Conservation (phyloP, 192 early-diverging fungal species). For the Backusella circina region DNA sequence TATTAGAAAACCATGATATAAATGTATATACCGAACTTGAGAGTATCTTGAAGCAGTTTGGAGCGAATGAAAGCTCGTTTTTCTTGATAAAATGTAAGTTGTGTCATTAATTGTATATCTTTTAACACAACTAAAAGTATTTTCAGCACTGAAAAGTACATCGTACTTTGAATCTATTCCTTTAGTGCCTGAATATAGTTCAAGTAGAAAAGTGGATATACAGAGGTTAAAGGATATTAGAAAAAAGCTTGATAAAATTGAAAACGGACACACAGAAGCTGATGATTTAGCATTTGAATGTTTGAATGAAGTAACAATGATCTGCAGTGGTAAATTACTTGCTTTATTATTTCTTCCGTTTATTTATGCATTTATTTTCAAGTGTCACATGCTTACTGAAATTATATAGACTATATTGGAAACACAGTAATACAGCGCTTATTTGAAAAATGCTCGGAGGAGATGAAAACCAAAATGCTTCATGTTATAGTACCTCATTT, state of each 20-base stretch:
- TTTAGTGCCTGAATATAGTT: background rate
- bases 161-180: constrained; percentile 34
- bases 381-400: background rate
- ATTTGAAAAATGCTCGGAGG: constrained; percentile 71
- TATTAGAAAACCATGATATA: background rate
- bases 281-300: constrained; percentile 75
- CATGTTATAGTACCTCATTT: constrained; percentile 77
- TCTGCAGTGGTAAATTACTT: constrained; percentile 72
- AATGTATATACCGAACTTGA: background rate
- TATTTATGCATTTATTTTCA: background rate
- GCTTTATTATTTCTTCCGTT: background rate
- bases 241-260: constrained; percentile 65
- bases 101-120: background rate
- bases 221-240: constrained; percentile 79
- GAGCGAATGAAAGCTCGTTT: too few species aligned
- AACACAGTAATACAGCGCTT: constrained; percentile 92
- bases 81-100: background rate
- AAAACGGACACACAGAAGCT: constrained; percentile 58
- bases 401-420: constrained; percentile 75
- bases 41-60: background rate
- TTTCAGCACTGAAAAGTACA: background rate
- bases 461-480: constrained; percentile 68
- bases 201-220: constrained; percentile 62
- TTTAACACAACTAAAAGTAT: background rate
- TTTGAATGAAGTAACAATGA: constrained; percentile 80